Conservation (phyloP, 768 basidiomycete species). For the Ramaria sp. region DNA sequence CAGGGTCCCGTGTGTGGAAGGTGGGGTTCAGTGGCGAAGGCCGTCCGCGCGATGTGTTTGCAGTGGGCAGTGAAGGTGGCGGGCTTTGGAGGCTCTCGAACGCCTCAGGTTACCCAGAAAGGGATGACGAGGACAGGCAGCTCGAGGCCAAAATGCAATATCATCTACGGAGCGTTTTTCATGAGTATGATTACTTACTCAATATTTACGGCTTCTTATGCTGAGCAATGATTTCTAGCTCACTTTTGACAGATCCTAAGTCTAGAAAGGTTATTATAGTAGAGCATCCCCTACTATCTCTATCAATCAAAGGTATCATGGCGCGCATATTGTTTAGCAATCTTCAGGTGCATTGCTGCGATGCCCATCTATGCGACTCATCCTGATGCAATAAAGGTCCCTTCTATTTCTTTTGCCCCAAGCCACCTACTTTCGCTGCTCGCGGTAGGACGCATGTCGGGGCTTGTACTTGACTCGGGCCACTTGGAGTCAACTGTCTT, state of each 20-base stretch:
- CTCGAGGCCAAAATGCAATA: conserved; percentile 61
- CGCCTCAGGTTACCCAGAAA: conserved; percentile 40
- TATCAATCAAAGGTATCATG: conserved; percentile 81
- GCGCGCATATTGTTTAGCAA: conserved; percentile 85
- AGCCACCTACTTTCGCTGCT: conserved; percentile 79
- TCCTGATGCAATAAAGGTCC: conserved; percentile 45
- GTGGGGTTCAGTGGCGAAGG: conserved; percentile 97
- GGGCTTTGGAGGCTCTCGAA: conserved; percentile 52
- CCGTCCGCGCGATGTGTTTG: conserved; percentile 80
- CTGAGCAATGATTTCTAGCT: conserved; percentile 35
- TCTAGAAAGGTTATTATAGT: conserved; percentile 89
- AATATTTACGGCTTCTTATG: neutral
- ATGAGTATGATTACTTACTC: conserved; percentile 46
- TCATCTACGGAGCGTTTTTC: conserved; percentile 68
- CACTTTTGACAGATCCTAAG: conserved; percentile 88
- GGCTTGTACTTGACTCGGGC: conserved; percentile 88
- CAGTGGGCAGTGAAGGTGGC: conserved; percentile 34
- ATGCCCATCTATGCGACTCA: neutral
- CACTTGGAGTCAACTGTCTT: conserved; percentile 83
- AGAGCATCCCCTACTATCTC: conserved; percentile 80
- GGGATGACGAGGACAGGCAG: conserved; percentile 64
- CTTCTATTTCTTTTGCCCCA: conserved; percentile 87
- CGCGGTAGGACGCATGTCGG: conserved; percentile 82
- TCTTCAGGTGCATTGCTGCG: conserved; percentile 46
- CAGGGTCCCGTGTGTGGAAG: conserved; percentile 91